Percentiles rank a stretch among this genome's conserved stretches.
phyloP scores from a whole-genome alignment of 164 flowering plant species.

The Nelumbo lutea region DNA sequence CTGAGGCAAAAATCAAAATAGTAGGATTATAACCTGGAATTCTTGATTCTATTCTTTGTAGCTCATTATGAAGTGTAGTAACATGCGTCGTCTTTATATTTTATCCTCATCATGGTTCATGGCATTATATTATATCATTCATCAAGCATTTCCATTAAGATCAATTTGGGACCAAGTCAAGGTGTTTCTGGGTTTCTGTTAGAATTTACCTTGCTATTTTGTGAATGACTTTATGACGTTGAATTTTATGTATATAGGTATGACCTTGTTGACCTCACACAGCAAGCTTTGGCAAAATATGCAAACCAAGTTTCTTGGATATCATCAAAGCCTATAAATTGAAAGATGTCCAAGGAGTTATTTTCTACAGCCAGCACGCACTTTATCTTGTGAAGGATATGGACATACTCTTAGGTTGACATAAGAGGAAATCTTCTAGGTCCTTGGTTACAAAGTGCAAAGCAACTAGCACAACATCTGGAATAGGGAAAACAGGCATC shows the following conservation, averaged over 20 bases:
- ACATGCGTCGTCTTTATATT: too few relatives aligned
- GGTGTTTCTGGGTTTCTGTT: too few relatives aligned
- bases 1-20: too few relatives aligned
- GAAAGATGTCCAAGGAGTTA: slow-evolving; percentile 31
- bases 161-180: too few relatives aligned
- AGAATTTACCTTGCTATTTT: neutral
- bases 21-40: too few relatives aligned
- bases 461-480: slow-evolving; percentile 49
- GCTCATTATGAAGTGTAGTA: too few relatives aligned
- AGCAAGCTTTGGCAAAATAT: slow-evolving; percentile 70
- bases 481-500: slow-evolving; percentile 60
- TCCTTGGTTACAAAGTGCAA: slow-evolving; percentile 82
- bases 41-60: too few relatives aligned
- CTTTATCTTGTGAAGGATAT: slow-evolving; percentile 54
- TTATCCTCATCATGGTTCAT: too few relatives aligned
- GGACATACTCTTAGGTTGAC: slow-evolving; percentile 61
- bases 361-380: slow-evolving; percentile 38
- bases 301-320: slow-evolving; percentile 61
- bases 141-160: too few relatives aligned
- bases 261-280: slow-evolving; percentile 67
- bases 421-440: slow-evolving; percentile 69
- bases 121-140: too few relatives aligned
- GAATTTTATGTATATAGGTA: slow-evolving; percentile 33
- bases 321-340: slow-evolving; percentile 43
- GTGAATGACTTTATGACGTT: neutral